Conservation (phyloP, 2,329 filamentous ascomycete species). For the Volutella citrinella region DNA sequence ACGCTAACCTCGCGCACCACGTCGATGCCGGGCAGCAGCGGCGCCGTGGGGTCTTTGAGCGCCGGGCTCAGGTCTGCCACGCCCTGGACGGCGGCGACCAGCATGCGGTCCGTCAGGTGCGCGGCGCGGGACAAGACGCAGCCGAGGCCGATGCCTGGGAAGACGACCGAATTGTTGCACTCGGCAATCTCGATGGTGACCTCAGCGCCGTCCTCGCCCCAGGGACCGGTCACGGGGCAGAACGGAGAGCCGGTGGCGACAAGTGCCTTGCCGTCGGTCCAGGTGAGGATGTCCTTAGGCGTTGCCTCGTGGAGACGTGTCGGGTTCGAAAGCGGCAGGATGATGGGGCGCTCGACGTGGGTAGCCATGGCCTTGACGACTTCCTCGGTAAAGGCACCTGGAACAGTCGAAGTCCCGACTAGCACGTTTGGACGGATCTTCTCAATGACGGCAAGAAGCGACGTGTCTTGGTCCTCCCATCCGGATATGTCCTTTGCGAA, state of each 20-base stretch:
- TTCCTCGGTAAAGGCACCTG: conserved; percentile 72
- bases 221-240: conserved; percentile 62
- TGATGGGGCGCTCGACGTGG: conserved; percentile 69
- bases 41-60: conserved; percentile 57
- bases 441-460: conserved; percentile 65
- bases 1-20: conserved; percentile 74
- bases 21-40: conserved; percentile 72
- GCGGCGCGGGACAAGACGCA: conserved; percentile 66
- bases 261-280: conserved; percentile 75
- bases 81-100: conserved; percentile 74
- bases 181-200: conserved; percentile 59
- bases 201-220: conserved; percentile 45
- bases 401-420: conserved; percentile 79
- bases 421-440: conserved; percentile 75
- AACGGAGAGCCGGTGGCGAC: conserved; percentile 86
- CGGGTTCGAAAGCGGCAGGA: conserved; percentile 82
- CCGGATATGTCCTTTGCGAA: conserved; percentile 64
- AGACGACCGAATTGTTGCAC: conserved; percentile 85
- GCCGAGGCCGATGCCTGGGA: conserved; percentile 82
- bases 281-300: conserved; percentile 70
- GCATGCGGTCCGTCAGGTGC: conserved; percentile 71
- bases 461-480: conserved; percentile 57
- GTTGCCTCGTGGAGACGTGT: conserved; percentile 80
- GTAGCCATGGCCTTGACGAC: conserved; percentile 73
- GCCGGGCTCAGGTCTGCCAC: conserved; percentile 71